These are phyloP conservation scores for Neurospora sp. DNA, from an alignment of 495 filamentous ascomycete species.

Conservation along the genomic window DNA sequence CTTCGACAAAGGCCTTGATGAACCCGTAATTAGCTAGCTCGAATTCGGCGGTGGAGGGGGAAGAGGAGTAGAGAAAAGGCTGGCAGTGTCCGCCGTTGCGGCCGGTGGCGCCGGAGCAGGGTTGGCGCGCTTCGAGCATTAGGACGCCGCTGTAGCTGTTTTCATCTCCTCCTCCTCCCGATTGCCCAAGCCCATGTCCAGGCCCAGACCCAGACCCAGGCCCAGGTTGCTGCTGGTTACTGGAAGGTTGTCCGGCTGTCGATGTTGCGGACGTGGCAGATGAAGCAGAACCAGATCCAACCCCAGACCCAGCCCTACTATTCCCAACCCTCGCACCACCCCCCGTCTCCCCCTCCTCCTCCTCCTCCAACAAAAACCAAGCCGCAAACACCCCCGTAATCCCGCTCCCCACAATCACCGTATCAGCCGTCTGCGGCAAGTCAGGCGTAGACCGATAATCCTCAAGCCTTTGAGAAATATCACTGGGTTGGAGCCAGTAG, in stretches of 20 bases:
- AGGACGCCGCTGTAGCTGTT: slow-evolving; percentile 32
- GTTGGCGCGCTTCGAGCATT: slow-evolving; percentile 55
- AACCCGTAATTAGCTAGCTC: slow-evolving; percentile 50
- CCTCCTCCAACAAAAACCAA: slow-evolving; percentile 42
- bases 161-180: neutral
- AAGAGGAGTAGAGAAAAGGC: slow-evolving; percentile 44
- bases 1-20: slow-evolving; percentile 40
- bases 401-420: slow-evolving; percentile 61
- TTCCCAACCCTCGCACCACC: slow-evolving; percentile 23
- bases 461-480: slow-evolving; percentile 44
- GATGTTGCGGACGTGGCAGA: neutral
- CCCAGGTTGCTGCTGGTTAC: neutral
- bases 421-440: slow-evolving; percentile 53
- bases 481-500: slow-evolving; percentile 54
- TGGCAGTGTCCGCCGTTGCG: slow-evolving; percentile 68
- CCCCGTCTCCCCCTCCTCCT: slow-evolving; percentile 8
- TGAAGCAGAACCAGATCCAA: neutral
- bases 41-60: slow-evolving; percentile 46
- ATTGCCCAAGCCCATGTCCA: neutral
- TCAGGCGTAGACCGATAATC: slow-evolving; percentile 49
- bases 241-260: neutral
- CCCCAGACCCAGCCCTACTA: slow-evolving; percentile 37
- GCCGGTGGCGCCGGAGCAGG: neutral
- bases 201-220: too few relatives aligned
- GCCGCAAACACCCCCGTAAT: slow-evolving; percentile 63